Conservation (phyloP, 805 yeast genomes). For the Metschnikowia similis region DNA sequence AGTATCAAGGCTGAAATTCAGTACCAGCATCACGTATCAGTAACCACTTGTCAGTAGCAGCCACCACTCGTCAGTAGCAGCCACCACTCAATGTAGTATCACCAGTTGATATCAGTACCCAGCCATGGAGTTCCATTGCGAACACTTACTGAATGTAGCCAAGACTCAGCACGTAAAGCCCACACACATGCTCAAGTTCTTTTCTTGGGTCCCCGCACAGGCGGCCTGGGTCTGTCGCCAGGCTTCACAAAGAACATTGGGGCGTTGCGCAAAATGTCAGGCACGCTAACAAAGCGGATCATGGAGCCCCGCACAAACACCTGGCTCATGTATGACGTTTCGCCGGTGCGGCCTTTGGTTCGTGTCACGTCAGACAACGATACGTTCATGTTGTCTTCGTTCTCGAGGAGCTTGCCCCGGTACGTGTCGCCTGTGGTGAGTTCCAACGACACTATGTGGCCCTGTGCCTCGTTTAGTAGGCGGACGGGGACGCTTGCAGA, state of each 20-base stretch:
- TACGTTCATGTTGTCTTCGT: constrained; percentile 93
- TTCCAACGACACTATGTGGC: constrained; percentile 81
- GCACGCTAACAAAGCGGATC: constrained; percentile 77
- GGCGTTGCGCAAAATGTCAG: constrained; percentile 83
- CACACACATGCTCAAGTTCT: not conserved
- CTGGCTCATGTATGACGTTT: constrained; percentile 69
- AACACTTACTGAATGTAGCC: too few species aligned
- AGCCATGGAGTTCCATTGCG: too few species aligned
- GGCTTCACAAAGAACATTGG: constrained; percentile 72
- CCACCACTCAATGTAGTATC: too few species aligned
- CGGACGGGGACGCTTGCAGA: constrained; percentile 78
- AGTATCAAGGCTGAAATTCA: too few species aligned
- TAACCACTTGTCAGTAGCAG: too few species aligned
- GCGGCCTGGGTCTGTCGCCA: constrained; percentile 63
- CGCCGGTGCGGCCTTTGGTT: constrained; percentile 64
- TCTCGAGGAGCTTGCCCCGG: constrained; percentile 79
- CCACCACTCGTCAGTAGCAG: too few species aligned
- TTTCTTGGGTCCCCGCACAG: constrained; percentile 53
- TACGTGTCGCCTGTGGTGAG: constrained; percentile 81
- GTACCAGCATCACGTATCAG: too few species aligned
- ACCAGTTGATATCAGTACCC: too few species aligned
- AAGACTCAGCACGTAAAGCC: too few species aligned
- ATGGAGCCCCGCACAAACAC: constrained; percentile 92
- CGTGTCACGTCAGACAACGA: constrained; percentile 77
- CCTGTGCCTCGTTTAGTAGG: constrained; percentile 82